Evolutionary conservation across 2,329 filamentous ascomycete species (phyloP).

Genomic region (Ceratocystis variospora): DNA sequence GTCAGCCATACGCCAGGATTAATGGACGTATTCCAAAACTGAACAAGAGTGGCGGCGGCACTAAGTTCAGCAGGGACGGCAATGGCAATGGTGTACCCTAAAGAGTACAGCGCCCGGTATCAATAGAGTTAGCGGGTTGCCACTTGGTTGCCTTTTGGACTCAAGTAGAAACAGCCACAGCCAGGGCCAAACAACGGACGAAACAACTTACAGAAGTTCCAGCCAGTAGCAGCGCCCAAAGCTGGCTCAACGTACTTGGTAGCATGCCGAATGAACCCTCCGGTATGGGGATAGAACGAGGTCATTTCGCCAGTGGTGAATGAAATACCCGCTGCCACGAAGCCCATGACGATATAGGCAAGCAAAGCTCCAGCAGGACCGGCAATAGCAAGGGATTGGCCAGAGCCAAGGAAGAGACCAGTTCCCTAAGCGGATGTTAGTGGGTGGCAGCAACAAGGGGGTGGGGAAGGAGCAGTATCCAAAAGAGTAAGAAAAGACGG

Average conservation of each 20-base stretch:
- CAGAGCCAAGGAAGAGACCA: conserved; percentile 39
- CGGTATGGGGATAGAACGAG: conserved; percentile 23
- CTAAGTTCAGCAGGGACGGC: conserved; percentile 30
- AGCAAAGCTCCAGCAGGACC: conserved; percentile 32
- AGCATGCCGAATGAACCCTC: conserved; percentile 25
- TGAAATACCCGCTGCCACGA: conserved; percentile 46
- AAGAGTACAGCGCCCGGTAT: conserved; percentile 26
- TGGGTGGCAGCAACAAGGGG: neutral
- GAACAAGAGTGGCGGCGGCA: conserved; percentile 28
- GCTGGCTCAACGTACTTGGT: conserved; percentile 26
- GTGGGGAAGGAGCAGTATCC: neutral
- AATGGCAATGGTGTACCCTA: conserved; percentile 34
- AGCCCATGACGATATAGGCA: conserved; percentile 31
- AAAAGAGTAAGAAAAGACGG: neutral
- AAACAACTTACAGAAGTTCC: conserved; percentile 12
- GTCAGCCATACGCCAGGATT: conserved; percentile 30
- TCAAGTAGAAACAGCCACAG: too few relatives aligned
- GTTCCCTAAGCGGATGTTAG: conserved; percentile 25
- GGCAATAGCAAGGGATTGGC: conserved; percentile 34
- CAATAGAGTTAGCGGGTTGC: too few relatives aligned
- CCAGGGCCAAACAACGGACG: too few relatives aligned
- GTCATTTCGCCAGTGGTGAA: conserved; percentile 28
- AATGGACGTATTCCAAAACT: conserved; percentile 27
- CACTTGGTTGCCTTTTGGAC: too few relatives aligned
- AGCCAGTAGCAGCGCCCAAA: conserved; percentile 22